A percentile compares a stretch with the other conserved stretches of the same genome.
Evolutionary conservation across 441 rosid species (phyloP).

Genomic region (Populus hybrid): DNA sequence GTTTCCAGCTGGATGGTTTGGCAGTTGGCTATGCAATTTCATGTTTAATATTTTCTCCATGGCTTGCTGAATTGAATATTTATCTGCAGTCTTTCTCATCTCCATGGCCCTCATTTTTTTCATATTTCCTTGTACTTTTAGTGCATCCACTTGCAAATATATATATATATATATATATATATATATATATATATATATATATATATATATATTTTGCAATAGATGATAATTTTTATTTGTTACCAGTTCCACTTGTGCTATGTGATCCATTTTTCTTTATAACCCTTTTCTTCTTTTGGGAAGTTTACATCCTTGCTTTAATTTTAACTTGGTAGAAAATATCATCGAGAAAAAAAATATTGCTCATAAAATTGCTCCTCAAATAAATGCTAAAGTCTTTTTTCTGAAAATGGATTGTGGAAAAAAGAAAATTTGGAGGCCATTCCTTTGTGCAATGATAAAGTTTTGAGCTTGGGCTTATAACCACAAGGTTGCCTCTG

Average conservation of each 20-base stretch:
- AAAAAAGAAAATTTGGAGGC: neutral
- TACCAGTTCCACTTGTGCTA: neutral
- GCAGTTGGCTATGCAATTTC: neutral
- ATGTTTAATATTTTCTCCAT: neutral
- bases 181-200: too few relatives aligned
- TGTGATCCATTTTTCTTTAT: neutral
- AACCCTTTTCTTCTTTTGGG: neutral
- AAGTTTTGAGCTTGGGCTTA: neutral
- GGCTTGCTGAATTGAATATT: neutral
- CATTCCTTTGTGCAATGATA: neutral
- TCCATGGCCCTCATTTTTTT: neutral
- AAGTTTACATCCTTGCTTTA: neutral
- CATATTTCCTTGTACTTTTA: neutral
- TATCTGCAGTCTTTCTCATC: neutral
- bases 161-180: too few relatives aligned
- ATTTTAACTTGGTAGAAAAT: neutral
- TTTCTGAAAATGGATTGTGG: neutral
- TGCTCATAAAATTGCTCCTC: neutral
- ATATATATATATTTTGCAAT: neutral
- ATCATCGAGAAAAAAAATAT: neutral
- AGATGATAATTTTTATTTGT: neutral
- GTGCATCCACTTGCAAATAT: neutral
- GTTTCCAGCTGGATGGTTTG: neutral
- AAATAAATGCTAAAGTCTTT: neutral
- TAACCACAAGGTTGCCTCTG: neutral